phyloP scores from a whole-genome alignment of 371 early-diverging fungal genomes.

The Mortierella sp. region DNA sequence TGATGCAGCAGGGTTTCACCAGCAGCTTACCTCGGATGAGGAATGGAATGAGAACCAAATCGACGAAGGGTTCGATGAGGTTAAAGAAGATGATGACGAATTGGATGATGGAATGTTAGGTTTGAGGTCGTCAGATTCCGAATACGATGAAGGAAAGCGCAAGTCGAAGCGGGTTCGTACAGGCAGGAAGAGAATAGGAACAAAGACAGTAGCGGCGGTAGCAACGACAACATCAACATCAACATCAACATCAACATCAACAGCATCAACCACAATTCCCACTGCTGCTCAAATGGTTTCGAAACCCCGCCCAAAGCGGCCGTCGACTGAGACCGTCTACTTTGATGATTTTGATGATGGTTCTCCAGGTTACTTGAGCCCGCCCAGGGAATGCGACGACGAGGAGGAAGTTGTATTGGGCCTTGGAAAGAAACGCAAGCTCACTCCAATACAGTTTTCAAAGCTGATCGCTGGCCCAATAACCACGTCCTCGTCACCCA shows the following conservation, averaged over 20 bases:
- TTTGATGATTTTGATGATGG: conserved; percentile 17
- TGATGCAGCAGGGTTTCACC: conserved; percentile 2
- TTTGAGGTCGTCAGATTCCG: conserved; percentile 35
- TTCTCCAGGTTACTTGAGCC: neutral
- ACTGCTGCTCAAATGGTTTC: neutral
- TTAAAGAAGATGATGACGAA: conserved; percentile 19
- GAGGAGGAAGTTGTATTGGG: conserved; percentile 26
- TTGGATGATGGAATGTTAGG: conserved; percentile 20
- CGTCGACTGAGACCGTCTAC: conserved; percentile 29
- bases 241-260: neutral
- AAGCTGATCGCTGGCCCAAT: conserved; percentile 5
- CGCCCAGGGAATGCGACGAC: conserved; percentile 16
- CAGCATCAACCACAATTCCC: neutral
- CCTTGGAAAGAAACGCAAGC: conserved; percentile 29
- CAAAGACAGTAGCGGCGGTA: neutral
- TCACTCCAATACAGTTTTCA: conserved; percentile 14
- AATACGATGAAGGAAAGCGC: conserved; percentile 26
- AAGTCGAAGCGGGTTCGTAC: neutral
- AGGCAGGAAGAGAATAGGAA: neutral
- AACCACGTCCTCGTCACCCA: neutral
- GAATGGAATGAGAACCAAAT: conserved; percentile 44
- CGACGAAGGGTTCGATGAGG: conserved; percentile 34
- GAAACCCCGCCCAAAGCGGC: conserved; percentile 7
- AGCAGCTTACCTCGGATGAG: conserved; percentile 26
- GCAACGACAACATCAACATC: neutral